A percentile compares a stretch with the other conserved stretches of the same genome.
These are phyloP conservation scores for Sedum album DNA, from an alignment of 164 flowering plant genomes.

Conservation along the genomic window DNA sequence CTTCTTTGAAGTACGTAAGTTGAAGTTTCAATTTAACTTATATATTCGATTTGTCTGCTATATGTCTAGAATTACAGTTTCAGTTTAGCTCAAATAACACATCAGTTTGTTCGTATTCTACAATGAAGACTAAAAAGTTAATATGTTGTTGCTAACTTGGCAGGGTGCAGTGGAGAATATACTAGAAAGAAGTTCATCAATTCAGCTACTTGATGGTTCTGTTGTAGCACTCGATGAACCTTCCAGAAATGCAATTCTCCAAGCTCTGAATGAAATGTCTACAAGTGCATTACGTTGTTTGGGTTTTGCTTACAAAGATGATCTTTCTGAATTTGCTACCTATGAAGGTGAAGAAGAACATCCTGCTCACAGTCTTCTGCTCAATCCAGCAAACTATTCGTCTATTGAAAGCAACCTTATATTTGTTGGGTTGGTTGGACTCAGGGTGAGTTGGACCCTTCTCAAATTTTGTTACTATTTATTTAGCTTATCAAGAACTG, in stretches of 20 bases:
- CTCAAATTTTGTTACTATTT: not conserved
- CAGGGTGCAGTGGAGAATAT: constrained; percentile 97
- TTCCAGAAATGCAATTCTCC: constrained; percentile 35
- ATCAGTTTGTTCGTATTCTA: not conserved
- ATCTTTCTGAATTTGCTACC: constrained; percentile 56
- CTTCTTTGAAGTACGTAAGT: not conserved
- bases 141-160: constrained; percentile 12
- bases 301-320: constrained; percentile 94
- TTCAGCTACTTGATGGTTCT: constrained; percentile 86
- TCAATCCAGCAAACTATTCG: constrained; percentile 68
- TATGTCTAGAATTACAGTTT: too few species aligned
- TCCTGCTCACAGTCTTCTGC: constrained; percentile 79
- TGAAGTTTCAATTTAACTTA: not conserved
- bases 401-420: constrained; percentile 69
- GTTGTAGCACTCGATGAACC: constrained; percentile 40
- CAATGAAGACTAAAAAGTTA: not conserved
- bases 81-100: not conserved
- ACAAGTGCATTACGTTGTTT: constrained; percentile 69
- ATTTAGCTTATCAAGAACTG: not conserved
- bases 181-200: constrained; percentile 65
- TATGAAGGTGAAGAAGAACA: constrained; percentile 88
- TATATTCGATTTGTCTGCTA: too few species aligned
- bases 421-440: constrained; percentile 85
- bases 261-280: constrained; percentile 62
- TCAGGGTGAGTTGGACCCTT: constrained; percentile 56